These are phyloP conservation scores for Erodium trifolium DNA, from an alignment of 441 rosid genomes.

Conservation along the genomic window DNA sequence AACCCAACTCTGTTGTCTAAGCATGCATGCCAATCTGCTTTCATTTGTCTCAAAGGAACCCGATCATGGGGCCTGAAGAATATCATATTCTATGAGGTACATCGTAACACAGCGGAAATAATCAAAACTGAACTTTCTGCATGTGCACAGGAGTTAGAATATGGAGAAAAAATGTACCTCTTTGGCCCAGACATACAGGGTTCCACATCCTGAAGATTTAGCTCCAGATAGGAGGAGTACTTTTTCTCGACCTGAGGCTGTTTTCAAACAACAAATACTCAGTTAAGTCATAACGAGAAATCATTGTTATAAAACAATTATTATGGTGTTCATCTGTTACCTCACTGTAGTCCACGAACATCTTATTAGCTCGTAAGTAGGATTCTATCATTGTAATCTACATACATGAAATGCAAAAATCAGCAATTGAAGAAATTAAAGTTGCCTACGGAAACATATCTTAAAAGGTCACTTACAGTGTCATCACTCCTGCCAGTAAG, in stretches of 20 bases:
- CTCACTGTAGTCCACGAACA: conserved; percentile 93
- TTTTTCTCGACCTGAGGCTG: conserved; percentile 68
- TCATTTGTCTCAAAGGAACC: conserved; percentile 79
- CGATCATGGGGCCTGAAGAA: conserved; percentile 82
- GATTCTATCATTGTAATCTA: conserved; percentile 88
- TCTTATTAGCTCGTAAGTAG: conserved; percentile 73
- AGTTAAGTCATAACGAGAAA: conserved; percentile 2
- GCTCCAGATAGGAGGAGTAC: conserved; percentile 58
- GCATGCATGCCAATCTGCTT: conserved; percentile 91
- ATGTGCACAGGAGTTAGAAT: neutral
- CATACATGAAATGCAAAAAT: conserved; percentile 35
- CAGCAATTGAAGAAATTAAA: conserved; percentile 16
- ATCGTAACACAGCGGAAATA: neutral
- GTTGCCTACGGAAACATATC: neutral
- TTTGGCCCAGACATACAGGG: conserved; percentile 89
- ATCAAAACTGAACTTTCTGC: too few species aligned
- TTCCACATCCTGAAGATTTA: conserved; percentile 75
- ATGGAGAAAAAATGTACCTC: conserved; percentile 37
- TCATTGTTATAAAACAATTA: conserved; percentile 10
- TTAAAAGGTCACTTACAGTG: conserved; percentile 35
- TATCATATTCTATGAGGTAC: conserved; percentile 11
- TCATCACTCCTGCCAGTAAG: conserved; percentile 82
- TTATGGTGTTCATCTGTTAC: conserved; percentile 25
- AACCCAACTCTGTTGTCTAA: conserved; percentile 81
- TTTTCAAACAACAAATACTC: conserved; percentile 17